Evolutionary conservation across 768 basidiomycete species (phyloP), one percentile per base, ranked within the genome.

Genomic region (Leccinellum rugosiceps): DNA sequence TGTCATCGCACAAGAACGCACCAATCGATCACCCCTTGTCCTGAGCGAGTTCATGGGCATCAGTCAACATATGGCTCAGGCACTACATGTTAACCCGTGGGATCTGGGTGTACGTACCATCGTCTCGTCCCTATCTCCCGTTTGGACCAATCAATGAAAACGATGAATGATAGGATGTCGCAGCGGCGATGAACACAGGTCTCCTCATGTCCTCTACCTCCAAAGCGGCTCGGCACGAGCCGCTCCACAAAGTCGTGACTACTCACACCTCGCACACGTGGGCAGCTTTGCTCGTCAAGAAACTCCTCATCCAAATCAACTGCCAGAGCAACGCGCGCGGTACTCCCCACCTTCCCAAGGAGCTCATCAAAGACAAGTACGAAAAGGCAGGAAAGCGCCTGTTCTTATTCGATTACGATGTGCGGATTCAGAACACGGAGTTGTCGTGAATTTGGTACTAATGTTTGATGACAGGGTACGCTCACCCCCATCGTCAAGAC

Each of bases 31-130:
- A 34, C 94, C 96, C 0, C 84, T 94, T 52, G 89, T 98, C 58
- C 77, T 99, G 54, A 94, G 91, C 67, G 96, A 99, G 75, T 98
- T 98, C 68, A 97, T 97, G 90, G 96, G 96, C 10, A 97, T 97
- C 65, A 90, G 92, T 53, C 87, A 90, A 66, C 87, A 92, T 60
- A 94, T 98, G 92, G 78, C 80, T 50, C 85, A 94, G 28, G 92
- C 96, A 21, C 76, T 97, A 19, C 84, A 92, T 59, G 90, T 97
- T 56, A 98, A 99, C 73, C 96, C 96, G 2, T 97, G 95, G 92
- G 92, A 95, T 71, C 84, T 98, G 19, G 90, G 87, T 55, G 92
- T 91, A 58, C 44, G 84, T 80, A 3, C 45, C 19, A 49, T 28
- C 38, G 6, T 45, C 15, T 45, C 17, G 4, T 26, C 21, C 10